A percentile compares a stretch with the other conserved stretches of the same genome.
These are phyloP conservation scores for Podospora bellae-mahoneyi DNA, from an alignment of 495 filamentous ascomycete species.

Conservation along the genomic window DNA sequence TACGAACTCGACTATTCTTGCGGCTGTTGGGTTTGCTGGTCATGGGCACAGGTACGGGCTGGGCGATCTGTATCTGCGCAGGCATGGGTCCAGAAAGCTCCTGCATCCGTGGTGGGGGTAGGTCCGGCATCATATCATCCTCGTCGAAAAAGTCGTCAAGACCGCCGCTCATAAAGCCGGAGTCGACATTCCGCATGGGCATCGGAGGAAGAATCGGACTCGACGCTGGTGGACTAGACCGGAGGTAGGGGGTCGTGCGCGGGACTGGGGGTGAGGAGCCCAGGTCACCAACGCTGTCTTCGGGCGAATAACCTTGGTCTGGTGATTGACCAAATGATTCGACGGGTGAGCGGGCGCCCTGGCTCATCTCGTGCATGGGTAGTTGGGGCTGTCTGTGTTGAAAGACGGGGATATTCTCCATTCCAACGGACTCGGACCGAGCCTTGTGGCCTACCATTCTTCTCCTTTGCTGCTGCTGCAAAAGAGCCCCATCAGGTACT, in stretches of 20 bases:
- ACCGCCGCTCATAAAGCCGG: slow-evolving; percentile 75
- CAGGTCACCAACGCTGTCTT: slow-evolving; percentile 59
- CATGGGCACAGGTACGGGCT: slow-evolving; percentile 13
- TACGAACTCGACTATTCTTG: slow-evolving; percentile 16
- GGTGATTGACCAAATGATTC: slow-evolving; percentile 54
- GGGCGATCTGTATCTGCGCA: slow-evolving; percentile 15
- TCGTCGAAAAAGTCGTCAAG: slow-evolving; percentile 57
- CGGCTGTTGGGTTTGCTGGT: slow-evolving; percentile 15
- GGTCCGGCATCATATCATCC: slow-evolving; percentile 28
- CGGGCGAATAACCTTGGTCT: slow-evolving; percentile 52
- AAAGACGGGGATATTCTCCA: slow-evolving; percentile 17
- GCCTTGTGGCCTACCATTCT: slow-evolving; percentile 19
- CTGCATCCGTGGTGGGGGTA: slow-evolving; percentile 22
- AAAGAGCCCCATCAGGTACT: slow-evolving; percentile 47
- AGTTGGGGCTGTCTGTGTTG: slow-evolving; percentile 16
- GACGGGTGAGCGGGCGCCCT: slow-evolving; percentile 42
- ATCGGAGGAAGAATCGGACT: slow-evolving; percentile 71
- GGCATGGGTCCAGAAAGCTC: slow-evolving; percentile 17
- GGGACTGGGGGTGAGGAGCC: slow-evolving; percentile 77
- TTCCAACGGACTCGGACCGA: slow-evolving; percentile 25
- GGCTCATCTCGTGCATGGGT: slow-evolving; percentile 23
- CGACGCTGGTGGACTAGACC: slow-evolving; percentile 57
- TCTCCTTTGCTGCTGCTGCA: slow-evolving; percentile 31
- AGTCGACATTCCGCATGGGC: slow-evolving; percentile 58
- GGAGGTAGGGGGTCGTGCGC: slow-evolving; percentile 44